phyloP scores from a whole-genome alignment of 202 grass and related monocot species.

The Digitaria exilis region DNA sequence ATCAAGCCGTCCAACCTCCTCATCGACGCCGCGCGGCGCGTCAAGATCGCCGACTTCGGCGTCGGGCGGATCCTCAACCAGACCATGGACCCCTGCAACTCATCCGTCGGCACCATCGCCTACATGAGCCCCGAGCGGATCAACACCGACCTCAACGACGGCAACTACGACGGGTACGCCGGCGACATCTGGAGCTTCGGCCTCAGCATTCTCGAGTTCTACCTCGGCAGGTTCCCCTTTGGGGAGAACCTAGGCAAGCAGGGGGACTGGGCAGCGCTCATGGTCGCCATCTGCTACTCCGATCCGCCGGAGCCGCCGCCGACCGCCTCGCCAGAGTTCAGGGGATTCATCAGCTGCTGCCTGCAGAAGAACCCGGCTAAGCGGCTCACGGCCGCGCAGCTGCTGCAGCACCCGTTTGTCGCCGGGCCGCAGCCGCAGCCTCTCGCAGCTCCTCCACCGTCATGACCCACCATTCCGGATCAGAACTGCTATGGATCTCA shows the following conservation, averaged over 20 bases:
- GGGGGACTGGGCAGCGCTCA: constrained; percentile 86
- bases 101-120: constrained; percentile 83
- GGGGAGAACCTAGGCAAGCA: constrained; percentile 70
- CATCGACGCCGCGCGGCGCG: constrained; percentile 57
- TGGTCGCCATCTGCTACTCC: constrained; percentile 75
- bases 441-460: constrained; percentile 9
- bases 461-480: background rate
- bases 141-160: constrained; percentile 87
- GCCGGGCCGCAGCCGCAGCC: constrained; percentile 29
- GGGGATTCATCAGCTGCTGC: constrained; percentile 68
- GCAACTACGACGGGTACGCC: constrained; percentile 68
- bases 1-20: constrained; percentile 95
- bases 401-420: constrained; percentile 85
- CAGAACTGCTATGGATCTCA: background rate
- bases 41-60: constrained; percentile 93
- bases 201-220: constrained; percentile 91
- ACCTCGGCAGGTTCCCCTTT: constrained; percentile 87
- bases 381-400: constrained; percentile 53
- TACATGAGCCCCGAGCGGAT: constrained; percentile 99
- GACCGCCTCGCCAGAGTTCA: constrained; percentile 59
- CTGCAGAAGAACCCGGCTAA: constrained; percentile 75
- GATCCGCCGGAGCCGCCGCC: constrained; percentile 50
- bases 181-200: constrained; percentile 95
- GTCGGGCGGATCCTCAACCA: constrained; percentile 67
- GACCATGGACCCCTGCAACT: constrained; percentile 93